These are phyloP conservation scores for Tricholomella constricta DNA, from an alignment of 768 basidiomycete genomes.

Conservation along the genomic window DNA sequence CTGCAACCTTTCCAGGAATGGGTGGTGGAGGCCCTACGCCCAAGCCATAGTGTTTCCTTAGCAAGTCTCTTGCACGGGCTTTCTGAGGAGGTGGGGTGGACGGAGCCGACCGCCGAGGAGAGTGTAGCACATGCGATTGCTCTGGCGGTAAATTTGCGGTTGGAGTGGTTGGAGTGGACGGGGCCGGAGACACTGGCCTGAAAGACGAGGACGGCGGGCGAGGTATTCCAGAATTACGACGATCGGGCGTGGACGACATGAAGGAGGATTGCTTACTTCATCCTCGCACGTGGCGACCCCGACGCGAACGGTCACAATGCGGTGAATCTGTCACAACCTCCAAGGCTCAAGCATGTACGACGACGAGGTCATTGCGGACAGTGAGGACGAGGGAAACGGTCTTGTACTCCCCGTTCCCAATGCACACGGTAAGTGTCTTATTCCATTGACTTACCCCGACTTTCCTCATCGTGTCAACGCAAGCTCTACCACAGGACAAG, in stretches of 20 bases:
- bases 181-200: constrained; percentile 39
- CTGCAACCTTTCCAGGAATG: constrained; percentile 52
- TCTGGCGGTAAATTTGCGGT: constrained; percentile 14
- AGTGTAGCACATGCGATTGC: constrained; percentile 11
- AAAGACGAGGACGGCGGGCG: constrained; percentile 47
- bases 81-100: constrained; percentile 42
- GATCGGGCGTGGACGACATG: constrained; percentile 24
- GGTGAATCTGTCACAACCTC: constrained; percentile 8
- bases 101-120: constrained; percentile 31
- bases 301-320: constrained; percentile 19
- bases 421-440: not conserved
- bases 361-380: constrained; percentile 53
- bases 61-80: constrained; percentile 69
- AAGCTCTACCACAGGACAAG: not conserved
- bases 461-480: not conserved
- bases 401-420: not conserved
- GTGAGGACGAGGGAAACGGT: constrained; percentile 38
- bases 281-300: not conserved
- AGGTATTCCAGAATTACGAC: constrained; percentile 28
- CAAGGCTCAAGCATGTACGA: constrained; percentile 15
- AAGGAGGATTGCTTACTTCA: constrained; percentile 12
- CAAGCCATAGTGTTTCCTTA: constrained; percentile 87
- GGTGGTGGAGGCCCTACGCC: constrained; percentile 74
- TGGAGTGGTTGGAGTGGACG: constrained; percentile 23
- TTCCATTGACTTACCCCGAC: not conserved